These are phyloP conservation scores for Coelastrella sp. DNA, from an alignment of 139 green algal species.

Conservation along the genomic window DNA sequence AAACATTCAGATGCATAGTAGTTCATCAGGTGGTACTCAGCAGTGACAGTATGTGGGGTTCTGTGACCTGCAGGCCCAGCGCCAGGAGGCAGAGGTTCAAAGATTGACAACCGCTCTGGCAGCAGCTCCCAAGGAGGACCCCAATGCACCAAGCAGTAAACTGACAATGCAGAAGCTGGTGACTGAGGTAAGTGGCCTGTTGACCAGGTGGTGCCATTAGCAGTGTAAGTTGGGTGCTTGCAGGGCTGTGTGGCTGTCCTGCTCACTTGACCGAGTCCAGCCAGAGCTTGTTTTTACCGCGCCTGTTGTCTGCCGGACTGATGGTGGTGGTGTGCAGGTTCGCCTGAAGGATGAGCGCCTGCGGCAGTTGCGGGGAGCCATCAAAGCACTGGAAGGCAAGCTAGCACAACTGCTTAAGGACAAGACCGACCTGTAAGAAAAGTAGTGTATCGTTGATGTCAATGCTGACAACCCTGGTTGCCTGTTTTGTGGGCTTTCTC, in stretches of 20 bases:
- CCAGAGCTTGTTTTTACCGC: not conserved
- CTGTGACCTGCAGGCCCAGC: conserved; percentile 10
- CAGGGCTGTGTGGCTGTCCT: not conserved
- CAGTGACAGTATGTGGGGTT: too few species aligned
- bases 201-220: not conserved
- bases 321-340: conserved; percentile 7
- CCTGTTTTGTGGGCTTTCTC: not conserved
- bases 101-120: conserved; percentile 21
- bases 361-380: conserved; percentile 64
- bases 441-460: not conserved
- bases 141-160: not conserved
- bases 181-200: not conserved
- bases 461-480: not conserved
- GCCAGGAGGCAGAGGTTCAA: conserved; percentile 39
- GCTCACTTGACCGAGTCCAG: too few species aligned
- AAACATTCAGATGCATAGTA: too few species aligned
- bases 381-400: conserved; percentile 77
- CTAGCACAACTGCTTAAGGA: conserved; percentile 68
- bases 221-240: not conserved
- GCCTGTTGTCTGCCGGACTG: not conserved
- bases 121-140: conserved; percentile 39
- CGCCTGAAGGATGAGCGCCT: conserved; percentile 65
- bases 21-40: too few species aligned
- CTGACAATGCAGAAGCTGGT: conserved; percentile 25
- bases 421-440: conserved; percentile 61